Percentiles rank a stretch among this genome's conserved stretches.
These are phyloP conservation scores for Phytophthora uliginosa DNA, from an alignment of 352 stramenopile genomes.

Conservation along the genomic window DNA sequence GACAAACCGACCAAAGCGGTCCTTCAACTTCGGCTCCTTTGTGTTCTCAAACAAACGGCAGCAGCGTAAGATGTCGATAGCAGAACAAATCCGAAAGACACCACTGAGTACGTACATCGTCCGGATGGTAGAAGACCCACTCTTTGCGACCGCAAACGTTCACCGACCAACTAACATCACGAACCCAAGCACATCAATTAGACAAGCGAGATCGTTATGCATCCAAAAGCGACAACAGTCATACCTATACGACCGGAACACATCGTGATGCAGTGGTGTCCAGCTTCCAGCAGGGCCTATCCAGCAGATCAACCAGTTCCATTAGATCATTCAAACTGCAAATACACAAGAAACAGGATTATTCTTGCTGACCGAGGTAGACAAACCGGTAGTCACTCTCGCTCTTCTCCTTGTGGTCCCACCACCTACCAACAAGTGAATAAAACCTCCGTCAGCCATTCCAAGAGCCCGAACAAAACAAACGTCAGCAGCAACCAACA, in stretches of 20 bases:
- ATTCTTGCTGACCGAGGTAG: conserved; percentile 88
- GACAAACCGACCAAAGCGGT: conserved; percentile 68
- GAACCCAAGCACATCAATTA: background rate
- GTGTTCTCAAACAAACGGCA: conserved; percentile 26
- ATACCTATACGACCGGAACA: conserved; percentile 96
- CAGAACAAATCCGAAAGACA: background rate
- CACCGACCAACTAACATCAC: conserved; percentile 91
- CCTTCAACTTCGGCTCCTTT: conserved; percentile 77
- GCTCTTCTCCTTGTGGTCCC: conserved; percentile 72
- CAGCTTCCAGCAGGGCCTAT: conserved; percentile 87
- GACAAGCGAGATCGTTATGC: background rate
- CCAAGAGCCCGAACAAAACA: background rate
- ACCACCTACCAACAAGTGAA: conserved; percentile 59
- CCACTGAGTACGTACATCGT: conserved; percentile 59
- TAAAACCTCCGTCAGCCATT: background rate
- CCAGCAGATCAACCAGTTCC: background rate
- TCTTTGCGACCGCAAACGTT: conserved; percentile 97
- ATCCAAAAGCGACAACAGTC: background rate
- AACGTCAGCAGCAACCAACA: background rate
- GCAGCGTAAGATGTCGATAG: conserved; percentile 9
- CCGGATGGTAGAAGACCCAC: conserved; percentile 92
- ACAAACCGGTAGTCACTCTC: conserved; percentile 97
- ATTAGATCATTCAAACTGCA: background rate
- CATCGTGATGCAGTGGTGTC: conserved; percentile 97
- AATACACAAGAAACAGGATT: background rate